Conservation (phyloP, 331 rosid genomes). For the Spiraea crenata region DNA sequence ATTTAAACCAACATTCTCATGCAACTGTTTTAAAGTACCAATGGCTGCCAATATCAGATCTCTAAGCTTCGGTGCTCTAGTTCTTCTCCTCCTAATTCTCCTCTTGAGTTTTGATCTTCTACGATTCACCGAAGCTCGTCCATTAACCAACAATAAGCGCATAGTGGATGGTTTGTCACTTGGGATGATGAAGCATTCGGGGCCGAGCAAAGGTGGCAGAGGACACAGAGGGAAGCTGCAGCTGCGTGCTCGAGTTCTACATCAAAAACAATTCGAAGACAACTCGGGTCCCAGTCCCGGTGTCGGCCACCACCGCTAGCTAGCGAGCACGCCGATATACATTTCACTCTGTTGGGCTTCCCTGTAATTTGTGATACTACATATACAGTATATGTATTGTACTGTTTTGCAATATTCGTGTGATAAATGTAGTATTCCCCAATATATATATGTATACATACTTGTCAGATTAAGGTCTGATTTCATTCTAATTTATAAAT, state of each 20-base stretch:
- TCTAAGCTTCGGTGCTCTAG: no score
- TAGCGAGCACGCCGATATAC: no score
- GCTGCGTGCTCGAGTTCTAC: conserved; percentile 10
- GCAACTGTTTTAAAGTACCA: neutral
- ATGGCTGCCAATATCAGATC: no score
- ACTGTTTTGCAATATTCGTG: no score
- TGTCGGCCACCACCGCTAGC: no score
- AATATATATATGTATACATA: no score
- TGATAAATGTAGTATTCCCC: no score
- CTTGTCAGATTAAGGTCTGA: no score
- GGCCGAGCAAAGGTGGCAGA: conserved; percentile 49
- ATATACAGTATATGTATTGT: no score
- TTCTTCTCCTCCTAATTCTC: conserved; percentile 20
- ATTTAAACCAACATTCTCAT: neutral
- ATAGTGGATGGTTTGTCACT: conserved; percentile 13
- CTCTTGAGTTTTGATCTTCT: conserved; percentile 19
- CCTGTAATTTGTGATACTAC: no score
- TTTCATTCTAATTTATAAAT: no score
- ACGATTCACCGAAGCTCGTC: conserved; percentile 29
- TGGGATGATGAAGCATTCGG: conserved; percentile 37
- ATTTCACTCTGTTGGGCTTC: no score
- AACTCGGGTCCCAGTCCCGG: conserved; percentile 42
- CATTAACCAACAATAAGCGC: conserved; percentile 1
- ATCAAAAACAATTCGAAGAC: conserved; percentile 3
- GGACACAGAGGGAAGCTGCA: conserved; percentile 27